These are phyloP conservation scores for Trametes cingulata DNA, from an alignment of 768 basidiomycete genomes.

Conservation along the genomic window DNA sequence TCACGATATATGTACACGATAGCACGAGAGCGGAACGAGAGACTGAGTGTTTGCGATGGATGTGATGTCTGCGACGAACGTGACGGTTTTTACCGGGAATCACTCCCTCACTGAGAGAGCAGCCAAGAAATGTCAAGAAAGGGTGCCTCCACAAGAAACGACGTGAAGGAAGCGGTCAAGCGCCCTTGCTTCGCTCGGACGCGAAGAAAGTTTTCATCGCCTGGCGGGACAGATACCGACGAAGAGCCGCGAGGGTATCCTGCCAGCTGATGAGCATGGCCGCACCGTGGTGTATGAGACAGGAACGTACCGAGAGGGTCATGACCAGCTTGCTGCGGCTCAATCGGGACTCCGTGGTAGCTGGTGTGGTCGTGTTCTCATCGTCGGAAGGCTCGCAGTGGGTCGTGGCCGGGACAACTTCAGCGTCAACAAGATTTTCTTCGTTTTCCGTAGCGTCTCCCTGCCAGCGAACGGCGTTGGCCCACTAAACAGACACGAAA, in stretches of 20 bases:
- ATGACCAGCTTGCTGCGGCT: constrained; percentile 4
- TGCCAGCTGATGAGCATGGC: neutral
- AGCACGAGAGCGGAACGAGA: neutral
- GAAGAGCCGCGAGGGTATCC: neutral
- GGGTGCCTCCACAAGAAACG: neutral
- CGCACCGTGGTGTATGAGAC: no score
- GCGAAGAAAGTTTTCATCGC: constrained; percentile 2
- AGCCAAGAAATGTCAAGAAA: no score
- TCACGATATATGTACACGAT: neutral
- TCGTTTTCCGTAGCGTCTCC: no score
- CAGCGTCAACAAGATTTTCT: neutral
- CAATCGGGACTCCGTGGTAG: neutral
- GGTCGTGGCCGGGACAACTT: neutral
- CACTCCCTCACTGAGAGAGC: no score
- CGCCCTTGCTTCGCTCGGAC: neutral
- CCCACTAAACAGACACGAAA: neutral
- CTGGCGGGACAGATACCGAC: constrained; percentile 1
- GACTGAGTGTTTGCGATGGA: neutral
- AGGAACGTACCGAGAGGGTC: neutral
- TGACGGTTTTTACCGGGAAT: no score
- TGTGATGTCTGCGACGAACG: neutral
- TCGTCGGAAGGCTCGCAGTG: neutral
- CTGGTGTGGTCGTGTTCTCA: neutral
- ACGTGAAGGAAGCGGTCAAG: neutral
- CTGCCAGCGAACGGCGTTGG: no score